phyloP scores from a whole-genome alignment of 108 stramenopile species.

The Conticribra guillardii region DNA sequence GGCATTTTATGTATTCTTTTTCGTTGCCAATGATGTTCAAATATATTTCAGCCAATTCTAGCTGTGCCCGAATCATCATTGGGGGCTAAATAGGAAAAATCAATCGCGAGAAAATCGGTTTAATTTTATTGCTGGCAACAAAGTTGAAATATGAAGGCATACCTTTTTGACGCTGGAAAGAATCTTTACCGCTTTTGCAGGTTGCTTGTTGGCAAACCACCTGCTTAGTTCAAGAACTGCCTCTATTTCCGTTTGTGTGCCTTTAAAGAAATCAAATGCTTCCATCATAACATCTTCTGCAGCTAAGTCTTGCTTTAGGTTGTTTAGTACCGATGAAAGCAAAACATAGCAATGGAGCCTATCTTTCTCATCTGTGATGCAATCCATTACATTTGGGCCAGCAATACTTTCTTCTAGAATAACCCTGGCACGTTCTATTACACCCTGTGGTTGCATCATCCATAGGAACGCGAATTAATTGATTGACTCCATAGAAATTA shows the following conservation, averaged over 20 bases:
- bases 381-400: not conserved
- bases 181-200: not conserved
- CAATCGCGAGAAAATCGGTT: not conserved
- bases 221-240: not conserved
- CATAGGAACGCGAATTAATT: too few relatives aligned
- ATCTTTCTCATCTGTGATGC: not conserved
- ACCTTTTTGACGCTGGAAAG: not conserved
- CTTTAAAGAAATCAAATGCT: not conserved
- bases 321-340: not conserved
- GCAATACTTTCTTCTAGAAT: not conserved
- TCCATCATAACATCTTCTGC: not conserved
- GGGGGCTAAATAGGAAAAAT: too few relatives aligned
- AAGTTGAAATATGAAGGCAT: not conserved
- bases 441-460: too few relatives aligned
- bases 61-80: not conserved
- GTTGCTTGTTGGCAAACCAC: not conserved
- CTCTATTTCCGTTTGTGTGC: not conserved
- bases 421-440: not conserved
- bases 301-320: not conserved
- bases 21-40: not conserved
- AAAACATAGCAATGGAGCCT: not conserved
- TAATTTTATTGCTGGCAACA: not conserved
- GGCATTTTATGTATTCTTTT: not conserved
- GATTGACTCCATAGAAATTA: too few relatives aligned
- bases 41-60: not conserved